Conservation (phyloP, 108 stramenopile genomes). For the Licmophora abbreviata region DNA sequence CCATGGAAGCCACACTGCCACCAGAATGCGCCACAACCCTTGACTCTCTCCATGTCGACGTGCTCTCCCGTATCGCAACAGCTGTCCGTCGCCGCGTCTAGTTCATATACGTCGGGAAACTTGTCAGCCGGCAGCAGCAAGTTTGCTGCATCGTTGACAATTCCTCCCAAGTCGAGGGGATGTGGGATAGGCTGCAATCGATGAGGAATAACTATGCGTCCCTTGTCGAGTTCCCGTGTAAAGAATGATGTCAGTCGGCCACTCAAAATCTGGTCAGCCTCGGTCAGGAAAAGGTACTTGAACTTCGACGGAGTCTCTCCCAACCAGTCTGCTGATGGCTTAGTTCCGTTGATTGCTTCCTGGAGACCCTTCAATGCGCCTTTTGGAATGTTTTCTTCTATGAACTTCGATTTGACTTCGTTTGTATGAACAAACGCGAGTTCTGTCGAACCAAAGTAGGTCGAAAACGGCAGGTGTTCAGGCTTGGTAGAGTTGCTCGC, state of each 20-base stretch:
- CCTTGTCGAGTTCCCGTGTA: constrained; percentile 14
- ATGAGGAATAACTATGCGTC: constrained; percentile 27
- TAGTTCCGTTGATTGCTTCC: constrained; percentile 8
- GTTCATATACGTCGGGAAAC: constrained; percentile 1
- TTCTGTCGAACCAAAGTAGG: neutral
- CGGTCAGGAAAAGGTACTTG: constrained; percentile 35
- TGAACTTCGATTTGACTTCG: neutral
- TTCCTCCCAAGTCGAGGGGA: constrained; percentile 15
- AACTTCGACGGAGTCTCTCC: constrained; percentile 17
- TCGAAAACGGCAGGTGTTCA: too few relatives aligned
- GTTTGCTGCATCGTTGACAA: constrained; percentile 12
- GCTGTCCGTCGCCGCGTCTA: constrained; percentile 2
- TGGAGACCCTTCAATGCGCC: constrained; percentile 25
- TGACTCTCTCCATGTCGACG: constrained; percentile 1
- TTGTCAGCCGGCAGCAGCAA: neutral
- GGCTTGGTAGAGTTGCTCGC: too few relatives aligned
- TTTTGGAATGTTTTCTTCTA: constrained; percentile 14
- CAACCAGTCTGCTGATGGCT: constrained; percentile 15
- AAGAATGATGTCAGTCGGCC: constrained; percentile 14
- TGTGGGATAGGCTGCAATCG: constrained; percentile 43
- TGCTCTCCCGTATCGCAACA: constrained; percentile 16
- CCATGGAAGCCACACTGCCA: constrained; percentile 11
- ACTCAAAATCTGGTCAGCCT: constrained; percentile 31
- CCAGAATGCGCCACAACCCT: constrained; percentile 12
- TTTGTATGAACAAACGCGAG: constrained; percentile 6